Evolutionary conservation across 2,329 filamentous ascomycete species (phyloP), one percentile per base, ranked within the genome.

Genomic region (Septoria petroselini): DNA sequence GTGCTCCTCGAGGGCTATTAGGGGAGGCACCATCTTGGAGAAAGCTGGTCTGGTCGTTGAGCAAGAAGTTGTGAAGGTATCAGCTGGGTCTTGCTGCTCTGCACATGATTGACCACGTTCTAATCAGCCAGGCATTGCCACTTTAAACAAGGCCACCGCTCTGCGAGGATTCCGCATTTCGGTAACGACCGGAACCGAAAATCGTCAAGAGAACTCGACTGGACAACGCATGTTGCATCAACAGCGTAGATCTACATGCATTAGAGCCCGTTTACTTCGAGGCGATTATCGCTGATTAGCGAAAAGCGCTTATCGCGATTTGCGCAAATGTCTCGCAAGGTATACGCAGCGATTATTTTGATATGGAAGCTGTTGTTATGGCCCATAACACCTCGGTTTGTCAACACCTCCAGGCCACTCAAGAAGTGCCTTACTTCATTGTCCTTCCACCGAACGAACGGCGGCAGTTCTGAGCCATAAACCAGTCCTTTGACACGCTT

Each of bases 1-100:
- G 52, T 69, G 66, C 54, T 69, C 66, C 46, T 69, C 66, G 18
- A 69, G 65, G 2, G 66, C 64, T 41, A 69, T 68, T 8, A 67
- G 58, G 15, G 65, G 65, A 30, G 63, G 64, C 1, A 57, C 48
- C 64, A 67, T 68, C 14, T 34, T 62, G 41, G n/a, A n/a, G n/a
- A n/a, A n/a, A n/a, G n/a, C n/a, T n/a, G n/a, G n/a, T n/a, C 2
- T 37, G 18, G 15, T 19, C 7, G 1, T n/a, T 15, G 7, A 19
- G 7, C 7, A 8, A 19, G 15, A 11, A 18, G 15, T 12, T 38
- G 15, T 38, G 12, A 18, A 17, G 17, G 15, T 12, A 18, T 15
- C n/a, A 12, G 4, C 12, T 38, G 35, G 17, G 35, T 33, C 30
- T 37, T 38, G 33, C 21, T 30, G 21, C 42, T 19, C 38, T 31